phyloP scores from a whole-genome alignment of 768 basidiomycete genomes.

The Auricularia cornea region DNA sequence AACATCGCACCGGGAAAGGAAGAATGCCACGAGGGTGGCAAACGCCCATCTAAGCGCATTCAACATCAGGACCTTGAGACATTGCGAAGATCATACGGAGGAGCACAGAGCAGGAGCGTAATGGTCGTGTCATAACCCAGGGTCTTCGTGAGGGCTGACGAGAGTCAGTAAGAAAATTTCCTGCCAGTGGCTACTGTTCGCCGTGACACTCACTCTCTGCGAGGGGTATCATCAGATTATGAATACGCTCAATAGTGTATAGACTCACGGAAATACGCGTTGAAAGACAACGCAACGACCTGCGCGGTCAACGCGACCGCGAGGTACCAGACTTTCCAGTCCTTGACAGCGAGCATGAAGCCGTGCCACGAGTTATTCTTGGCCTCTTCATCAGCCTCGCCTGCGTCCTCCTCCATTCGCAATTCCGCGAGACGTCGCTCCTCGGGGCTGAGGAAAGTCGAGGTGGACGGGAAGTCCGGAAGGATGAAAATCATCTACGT shows the following conservation, averaged over 20 bases:
- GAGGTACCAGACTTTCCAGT: slow-evolving; percentile 84
- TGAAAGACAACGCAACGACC: slow-evolving; percentile 61
- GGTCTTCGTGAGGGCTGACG: slow-evolving; percentile 51
- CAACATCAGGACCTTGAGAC: neutral
- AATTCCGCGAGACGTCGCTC: slow-evolving; percentile 49
- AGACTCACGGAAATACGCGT: slow-evolving; percentile 54
- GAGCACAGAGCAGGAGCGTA: slow-evolving; percentile 67
- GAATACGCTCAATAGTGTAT: neutral
- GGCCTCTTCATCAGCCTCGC: slow-evolving; percentile 30
- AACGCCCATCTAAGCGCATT: slow-evolving; percentile 37
- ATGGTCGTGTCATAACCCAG: slow-evolving; percentile 58
- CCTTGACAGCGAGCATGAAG: slow-evolving; percentile 50
- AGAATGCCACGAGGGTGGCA: slow-evolving; percentile 48
- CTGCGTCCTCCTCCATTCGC: slow-evolving; percentile 54
- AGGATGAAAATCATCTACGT: slow-evolving; percentile 43
- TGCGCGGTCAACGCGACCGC: slow-evolving; percentile 50
- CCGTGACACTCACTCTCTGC: slow-evolving; percentile 7
- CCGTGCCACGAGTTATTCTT: slow-evolving; percentile 31
- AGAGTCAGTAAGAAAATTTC: neutral
- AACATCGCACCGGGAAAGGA: slow-evolving; percentile 36
- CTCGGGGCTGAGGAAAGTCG: slow-evolving; percentile 46
- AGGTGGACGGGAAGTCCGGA: slow-evolving; percentile 63
- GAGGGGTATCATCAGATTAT: neutral
- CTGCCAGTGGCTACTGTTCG: neutral
- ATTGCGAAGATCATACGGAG: slow-evolving; percentile 31